Base-by-base conservation (phyloP, 495 filamentous ascomycete species). In the Lasiosphaeris hirsuta region DNA sequence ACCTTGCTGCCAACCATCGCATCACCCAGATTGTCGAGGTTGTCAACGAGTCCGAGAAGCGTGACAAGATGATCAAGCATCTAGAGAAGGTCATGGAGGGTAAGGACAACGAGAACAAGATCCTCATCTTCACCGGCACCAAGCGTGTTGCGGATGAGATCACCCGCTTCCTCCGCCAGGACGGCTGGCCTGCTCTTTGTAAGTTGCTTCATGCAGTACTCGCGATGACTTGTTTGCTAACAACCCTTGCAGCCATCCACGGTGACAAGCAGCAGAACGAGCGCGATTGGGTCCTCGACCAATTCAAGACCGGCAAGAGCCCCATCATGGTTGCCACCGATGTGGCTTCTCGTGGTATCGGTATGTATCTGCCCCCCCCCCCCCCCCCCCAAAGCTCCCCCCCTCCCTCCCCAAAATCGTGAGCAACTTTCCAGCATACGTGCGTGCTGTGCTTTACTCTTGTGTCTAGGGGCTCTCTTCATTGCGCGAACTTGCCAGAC, bases 191-290 rank as follows among this genome's bases (percentile, higher is more conserved):
- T 58, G 95, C 94, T 40, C 86, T 98, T 62, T 96, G 90, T 95
- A 86, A 80, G 90, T 81, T 23, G 43, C 35, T 35, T 42, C 41
- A 17, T 8, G 33, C 3, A 38, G 9, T 52, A 13, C 11, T 30
- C 23, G 5, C 17, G 44, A 33, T 14, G 10, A 7, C 1, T 4
- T 59, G 5, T 39, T 54, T 64, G 54, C 83, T 88, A 79, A 89
- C 72, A 30, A 30, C 23, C 47, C 15, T 57, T 30, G 30, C 57
- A 92, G 92, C 94, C 47, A 98, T 98, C 65, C 94, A 98, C 80
- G 94, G 94, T 67, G 94, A 98, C 82, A 98, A 98, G 80, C 92
- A 96, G 68, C 94, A 98, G 72, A 95, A 97, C 70, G 94, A 98
- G 77, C 92, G 94, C 78, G 94, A 98, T 78, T 98, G 94, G 94